A percentile compares a stretch with the other conserved stretches of the same genome.
Evolutionary conservation across 2,329 filamentous ascomycete genomes (phyloP).

Genomic region (Colletotrichum chrysophilum): DNA sequence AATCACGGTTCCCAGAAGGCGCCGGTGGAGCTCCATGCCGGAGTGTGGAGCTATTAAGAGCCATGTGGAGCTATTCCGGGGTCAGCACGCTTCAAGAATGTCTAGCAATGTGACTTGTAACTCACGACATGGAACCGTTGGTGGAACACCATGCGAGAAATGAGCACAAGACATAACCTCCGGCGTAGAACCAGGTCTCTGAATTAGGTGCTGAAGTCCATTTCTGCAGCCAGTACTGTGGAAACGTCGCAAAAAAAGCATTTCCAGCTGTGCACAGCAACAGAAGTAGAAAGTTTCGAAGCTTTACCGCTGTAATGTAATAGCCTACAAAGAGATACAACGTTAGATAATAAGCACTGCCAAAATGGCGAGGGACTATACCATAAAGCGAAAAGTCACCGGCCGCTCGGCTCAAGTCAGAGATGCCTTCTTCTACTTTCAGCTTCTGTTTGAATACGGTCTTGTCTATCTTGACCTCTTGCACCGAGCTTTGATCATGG

Average conservation of each 20-base stretch:
- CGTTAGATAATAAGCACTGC: not conserved
- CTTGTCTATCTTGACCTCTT: not conserved
- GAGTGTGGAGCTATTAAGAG: slow-evolving; percentile 1
- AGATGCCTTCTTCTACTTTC: not conserved
- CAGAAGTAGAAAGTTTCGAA: not conserved
- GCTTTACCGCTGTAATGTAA: not conserved
- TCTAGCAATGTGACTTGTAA: not conserved
- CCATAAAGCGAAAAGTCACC: slow-evolving; percentile 11
- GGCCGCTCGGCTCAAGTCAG: not conserved
- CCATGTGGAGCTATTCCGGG: not conserved
- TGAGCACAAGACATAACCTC: not conserved
- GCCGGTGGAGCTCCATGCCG: not conserved
- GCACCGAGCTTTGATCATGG: not conserved
- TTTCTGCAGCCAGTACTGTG: slow-evolving; percentile 12
- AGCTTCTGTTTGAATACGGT: not conserved
- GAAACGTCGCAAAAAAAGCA: slow-evolving; percentile 1
- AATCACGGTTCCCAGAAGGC: slow-evolving; percentile 1
- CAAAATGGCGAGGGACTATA: not conserved
- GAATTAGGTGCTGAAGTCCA: slow-evolving; percentile 12
- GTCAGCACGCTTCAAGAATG: not conserved
- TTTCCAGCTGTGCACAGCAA: not conserved
- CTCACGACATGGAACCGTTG: slow-evolving; percentile 1
- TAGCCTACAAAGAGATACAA: not conserved
- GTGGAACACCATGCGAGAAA: not conserved
- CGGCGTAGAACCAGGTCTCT: not conserved